Percentiles rank a stretch among this genome's conserved stretches.
Conservation (phyloP, 2,329 filamentous ascomycete genomes). For the Shiraia sp. region DNA sequence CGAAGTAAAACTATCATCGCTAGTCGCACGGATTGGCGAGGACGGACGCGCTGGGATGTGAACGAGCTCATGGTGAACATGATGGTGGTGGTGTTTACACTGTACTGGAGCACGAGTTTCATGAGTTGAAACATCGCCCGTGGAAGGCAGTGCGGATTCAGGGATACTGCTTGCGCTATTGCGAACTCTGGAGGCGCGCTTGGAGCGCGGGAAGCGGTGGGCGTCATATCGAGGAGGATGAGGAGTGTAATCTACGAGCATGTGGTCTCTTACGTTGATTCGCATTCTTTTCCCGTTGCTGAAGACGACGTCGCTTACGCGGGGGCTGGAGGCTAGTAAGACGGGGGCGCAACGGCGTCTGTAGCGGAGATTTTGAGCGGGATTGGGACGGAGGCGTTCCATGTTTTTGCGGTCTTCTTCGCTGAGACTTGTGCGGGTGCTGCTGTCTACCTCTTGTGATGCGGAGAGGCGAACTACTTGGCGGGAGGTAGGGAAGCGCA, state of each 20-base stretch:
- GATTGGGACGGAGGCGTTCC: conserved; percentile 25
- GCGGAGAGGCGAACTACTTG: conserved; percentile 13
- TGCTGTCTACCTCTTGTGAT: no score
- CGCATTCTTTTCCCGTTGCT: conserved; percentile 47
- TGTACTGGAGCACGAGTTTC: no score
- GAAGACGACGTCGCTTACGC: conserved; percentile 53
- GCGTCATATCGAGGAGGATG: conserved; percentile 51
- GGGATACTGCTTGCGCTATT: no score
- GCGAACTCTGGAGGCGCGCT: conserved; percentile 12
- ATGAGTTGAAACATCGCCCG: no score
- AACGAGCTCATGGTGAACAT: no score
- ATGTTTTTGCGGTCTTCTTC: conserved; percentile 2
- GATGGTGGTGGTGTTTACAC: no score
- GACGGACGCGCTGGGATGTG: conserved; percentile 19
- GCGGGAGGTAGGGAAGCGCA: conserved; percentile 36
- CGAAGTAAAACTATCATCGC: conserved; percentile 38
- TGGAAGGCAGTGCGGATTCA: no score
- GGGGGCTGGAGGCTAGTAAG: conserved; percentile 48
- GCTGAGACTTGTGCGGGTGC: no score
- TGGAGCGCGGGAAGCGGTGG: conserved; percentile 41
- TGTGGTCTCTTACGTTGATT: conserved; percentile 49
- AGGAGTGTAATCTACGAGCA: conserved; percentile 48
- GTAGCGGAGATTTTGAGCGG: conserved; percentile 49
- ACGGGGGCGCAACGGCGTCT: conserved; percentile 53
- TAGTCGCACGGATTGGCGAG: conserved; percentile 33